Evolutionary conservation across 441 rosid genomes (phyloP), one percentile per base, ranked within the genome.

Genomic region (Lagerstroemia fauriei): DNA sequence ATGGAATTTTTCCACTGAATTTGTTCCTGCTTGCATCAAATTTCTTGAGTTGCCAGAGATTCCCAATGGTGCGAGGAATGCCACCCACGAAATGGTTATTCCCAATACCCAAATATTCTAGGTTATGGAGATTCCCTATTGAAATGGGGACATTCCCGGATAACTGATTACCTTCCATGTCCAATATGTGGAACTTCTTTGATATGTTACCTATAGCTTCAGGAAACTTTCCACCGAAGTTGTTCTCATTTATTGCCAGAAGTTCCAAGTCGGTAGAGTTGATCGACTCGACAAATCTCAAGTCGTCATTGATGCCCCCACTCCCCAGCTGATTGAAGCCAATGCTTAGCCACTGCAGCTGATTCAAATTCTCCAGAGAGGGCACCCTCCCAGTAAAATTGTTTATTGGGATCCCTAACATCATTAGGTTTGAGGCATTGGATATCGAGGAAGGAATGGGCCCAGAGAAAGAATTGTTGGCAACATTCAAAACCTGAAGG

Each of bases 361-460:
- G 29, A 61, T 25, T 61, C 68, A 61, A 61, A 61, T 61, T 61
- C 68, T 61, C 68, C 29, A 61, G 31, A 25, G 68, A 25, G 9
- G 68, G 68, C 29, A 61, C 68, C 68, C 29, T 61, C 29, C 29
- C 68, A 1, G 68, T 61, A 24, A 61, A 61, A 61, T 61, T 61
- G 68, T 61, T 61, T 12, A 25, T 10, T 31, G 31, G 68, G 68
- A 61, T 61, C 31, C 13, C 12, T 5, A 61, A 24, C 68, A 27
- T 24, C 29, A 61, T 24, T 61, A 76, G 66, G 27, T 34, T 44
- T 31, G 79, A 76, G 16, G 79, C 79, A 76, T 76, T 76, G 48
- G 79, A 29, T 53, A 76, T 53, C 8, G 79, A 76, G 63, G 63
- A 46, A 18, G 79, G 69, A 56, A 76, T 59, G 22, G 73, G 32